These are phyloP conservation scores for Chrysopogon serrulatus DNA, from an alignment of 176 grass and related monocot species.

Conservation along the genomic window DNA sequence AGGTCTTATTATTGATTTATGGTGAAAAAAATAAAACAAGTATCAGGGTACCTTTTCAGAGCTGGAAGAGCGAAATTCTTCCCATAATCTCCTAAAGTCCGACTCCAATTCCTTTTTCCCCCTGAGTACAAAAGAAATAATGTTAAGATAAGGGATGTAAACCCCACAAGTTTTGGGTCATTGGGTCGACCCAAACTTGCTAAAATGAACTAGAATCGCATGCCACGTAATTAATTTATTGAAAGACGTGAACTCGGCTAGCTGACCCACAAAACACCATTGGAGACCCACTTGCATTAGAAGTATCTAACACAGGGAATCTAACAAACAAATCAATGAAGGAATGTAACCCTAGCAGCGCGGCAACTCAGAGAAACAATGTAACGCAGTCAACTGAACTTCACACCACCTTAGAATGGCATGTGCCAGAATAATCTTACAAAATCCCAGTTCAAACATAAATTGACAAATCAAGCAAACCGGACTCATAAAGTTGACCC, in stretches of 20 bases:
- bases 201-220: neutral
- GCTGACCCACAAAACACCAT: neutral
- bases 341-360: neutral
- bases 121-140: slow-evolving; percentile 42
- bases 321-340: neutral
- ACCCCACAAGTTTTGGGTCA: neutral
- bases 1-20: slow-evolving; percentile 9
- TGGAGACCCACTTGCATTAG: neutral
- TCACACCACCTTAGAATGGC: neutral
- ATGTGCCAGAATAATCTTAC: neutral
- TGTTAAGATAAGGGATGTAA: slow-evolving; percentile 9
- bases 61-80: slow-evolving; percentile 98
- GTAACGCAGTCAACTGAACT: neutral
- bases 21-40: slow-evolving; percentile 5
- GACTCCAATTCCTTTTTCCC: slow-evolving; percentile 87
- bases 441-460: neutral
- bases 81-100: slow-evolving; percentile 96
- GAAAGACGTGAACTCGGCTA: neutral
- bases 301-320: neutral
- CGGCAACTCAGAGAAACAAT: neutral
- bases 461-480: neutral
- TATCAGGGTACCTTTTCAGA: slow-evolving; percentile 72
- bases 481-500: neutral
- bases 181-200: neutral
- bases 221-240: neutral